A percentile compares a stretch with the other conserved stretches of the same genome.
Evolutionary conservation across 208 protist genomes (phyloP).

Genomic region (Leishmania arabica): DNA sequence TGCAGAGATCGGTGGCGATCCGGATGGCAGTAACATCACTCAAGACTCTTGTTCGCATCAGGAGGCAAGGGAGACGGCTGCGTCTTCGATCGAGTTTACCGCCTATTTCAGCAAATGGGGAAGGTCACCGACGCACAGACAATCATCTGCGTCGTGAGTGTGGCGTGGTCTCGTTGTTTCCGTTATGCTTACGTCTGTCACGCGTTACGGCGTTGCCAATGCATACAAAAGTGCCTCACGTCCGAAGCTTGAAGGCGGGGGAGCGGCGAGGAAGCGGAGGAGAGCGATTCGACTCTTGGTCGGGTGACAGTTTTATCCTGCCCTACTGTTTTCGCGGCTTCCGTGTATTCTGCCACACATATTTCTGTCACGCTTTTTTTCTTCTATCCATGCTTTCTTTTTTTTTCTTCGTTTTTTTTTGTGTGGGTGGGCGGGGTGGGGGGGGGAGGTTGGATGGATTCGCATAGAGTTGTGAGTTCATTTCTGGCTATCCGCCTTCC

Average conservation of each 20-base stretch:
- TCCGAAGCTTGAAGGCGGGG: not conserved
- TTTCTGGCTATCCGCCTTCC: not conserved
- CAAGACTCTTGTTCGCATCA: not conserved
- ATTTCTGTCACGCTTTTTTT: not conserved
- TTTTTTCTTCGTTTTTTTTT: not conserved
- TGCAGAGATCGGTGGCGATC: not conserved
- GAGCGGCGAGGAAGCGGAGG: not conserved
- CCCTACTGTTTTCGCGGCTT: too few species aligned
- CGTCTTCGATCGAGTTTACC: too few species aligned
- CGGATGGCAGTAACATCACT: not conserved
- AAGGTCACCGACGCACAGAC: not conserved
- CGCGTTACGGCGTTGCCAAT: not conserved
- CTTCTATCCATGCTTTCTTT: not conserved
- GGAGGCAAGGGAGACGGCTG: not conserved
- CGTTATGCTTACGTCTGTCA: not conserved
- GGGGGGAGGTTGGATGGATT: not conserved
- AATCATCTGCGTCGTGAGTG: not conserved
- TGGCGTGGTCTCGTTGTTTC: not conserved
- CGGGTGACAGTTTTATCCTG: not conserved
- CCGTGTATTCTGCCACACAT: not conserved
- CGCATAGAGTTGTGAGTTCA: not conserved
- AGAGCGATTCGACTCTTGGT: not conserved
- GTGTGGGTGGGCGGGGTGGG: too few species aligned
- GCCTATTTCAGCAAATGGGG: not conserved
- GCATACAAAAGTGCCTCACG: too few species aligned